A percentile compares a stretch with the other conserved stretches of the same genome.
Evolutionary conservation across 2,329 filamentous ascomycete genomes (phyloP).

Genomic region (Orbilia ellipsospora): DNA sequence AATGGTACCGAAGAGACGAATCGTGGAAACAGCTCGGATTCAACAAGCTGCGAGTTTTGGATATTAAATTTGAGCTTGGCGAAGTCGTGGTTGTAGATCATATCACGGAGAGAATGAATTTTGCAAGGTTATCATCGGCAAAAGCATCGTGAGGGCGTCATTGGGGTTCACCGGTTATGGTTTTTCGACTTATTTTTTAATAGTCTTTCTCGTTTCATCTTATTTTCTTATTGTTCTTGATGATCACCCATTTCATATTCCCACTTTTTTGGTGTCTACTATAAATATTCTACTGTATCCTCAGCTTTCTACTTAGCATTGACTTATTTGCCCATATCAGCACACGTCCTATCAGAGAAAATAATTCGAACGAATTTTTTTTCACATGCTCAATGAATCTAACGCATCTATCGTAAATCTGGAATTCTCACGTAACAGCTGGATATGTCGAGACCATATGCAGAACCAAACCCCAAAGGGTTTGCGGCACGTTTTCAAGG

Average conservation of each 20-base stretch:
- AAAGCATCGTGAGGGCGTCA: constrained; percentile 42
- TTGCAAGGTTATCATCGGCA: background rate
- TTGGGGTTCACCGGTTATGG: constrained; percentile 10
- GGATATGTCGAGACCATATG: too few species aligned
- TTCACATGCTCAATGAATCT: too few species aligned
- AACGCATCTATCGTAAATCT: too few species aligned
- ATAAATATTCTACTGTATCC: too few species aligned
- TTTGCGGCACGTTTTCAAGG: too few species aligned
- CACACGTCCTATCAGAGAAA: too few species aligned
- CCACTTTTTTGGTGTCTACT: background rate
- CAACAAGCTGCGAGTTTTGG: constrained; percentile 33
- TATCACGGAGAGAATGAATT: background rate
- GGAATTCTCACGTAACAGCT: too few species aligned
- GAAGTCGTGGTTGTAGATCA: constrained; percentile 6
- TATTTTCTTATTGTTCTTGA: constrained; percentile 25
- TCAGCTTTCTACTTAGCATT: too few species aligned
- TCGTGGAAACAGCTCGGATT: constrained; percentile 7
- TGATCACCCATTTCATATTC: background rate
- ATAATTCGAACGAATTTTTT: too few species aligned
- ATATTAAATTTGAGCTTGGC: constrained; percentile 12
- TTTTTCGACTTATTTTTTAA: constrained; percentile 21
- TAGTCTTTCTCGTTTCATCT: constrained; percentile 18
- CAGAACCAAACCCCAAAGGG: too few species aligned
- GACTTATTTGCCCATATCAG: too few species aligned
- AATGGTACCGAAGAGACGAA: background rate